Base-by-base conservation (phyloP, 441 rosid genomes). In the Croton setiger region DNA sequence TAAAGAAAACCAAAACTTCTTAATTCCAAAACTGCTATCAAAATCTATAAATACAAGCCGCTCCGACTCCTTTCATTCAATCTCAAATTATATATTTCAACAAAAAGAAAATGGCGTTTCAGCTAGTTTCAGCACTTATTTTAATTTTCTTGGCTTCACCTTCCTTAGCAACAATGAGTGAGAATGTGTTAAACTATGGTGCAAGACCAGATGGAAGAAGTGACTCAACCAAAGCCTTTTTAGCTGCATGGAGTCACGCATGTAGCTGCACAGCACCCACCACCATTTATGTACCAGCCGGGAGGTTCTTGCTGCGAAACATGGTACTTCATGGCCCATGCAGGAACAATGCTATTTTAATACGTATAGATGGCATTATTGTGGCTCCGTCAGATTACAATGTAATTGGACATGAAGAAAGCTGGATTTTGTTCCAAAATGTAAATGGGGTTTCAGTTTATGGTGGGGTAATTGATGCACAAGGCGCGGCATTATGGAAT, bases 401-500 rank as follows among this genome's bases (percentile, higher is more conserved):
- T 23, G 80, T 71, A 56, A 52, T 83, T 6, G 83, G 84, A 13
- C 60, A 51, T 4, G 39, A 66, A 20, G 69, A 60, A n/a, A 56
- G 82, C 49, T 90, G 96, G 93, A 48, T 90, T 23, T 60, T 63
- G 43, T 86, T 90, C 56, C 70, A 73, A 55, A 23, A 68, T 31
- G 93, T 91, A 15, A 36, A 76, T 18, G 90, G 91, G 6, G 81
- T 91, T 54, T 67, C 83, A 0, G 3, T 91, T 53, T 37, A 68
- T 53, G 93, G 88, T 31, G 91, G 96, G 45, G 54, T 72, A 35
- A 84, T 87, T 51, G 86, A 89, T 15, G 97, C 83, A 21, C 83
- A 60, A 60, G 97, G 94, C 5, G 18, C 81, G 18, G 72, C 69
- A 27, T 21, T 53, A 11, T 53, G 57, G 57, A 53, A 53, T 53